Base-by-base conservation (phyloP, 345 rosid genomes). In the Camelina neglecta region DNA sequence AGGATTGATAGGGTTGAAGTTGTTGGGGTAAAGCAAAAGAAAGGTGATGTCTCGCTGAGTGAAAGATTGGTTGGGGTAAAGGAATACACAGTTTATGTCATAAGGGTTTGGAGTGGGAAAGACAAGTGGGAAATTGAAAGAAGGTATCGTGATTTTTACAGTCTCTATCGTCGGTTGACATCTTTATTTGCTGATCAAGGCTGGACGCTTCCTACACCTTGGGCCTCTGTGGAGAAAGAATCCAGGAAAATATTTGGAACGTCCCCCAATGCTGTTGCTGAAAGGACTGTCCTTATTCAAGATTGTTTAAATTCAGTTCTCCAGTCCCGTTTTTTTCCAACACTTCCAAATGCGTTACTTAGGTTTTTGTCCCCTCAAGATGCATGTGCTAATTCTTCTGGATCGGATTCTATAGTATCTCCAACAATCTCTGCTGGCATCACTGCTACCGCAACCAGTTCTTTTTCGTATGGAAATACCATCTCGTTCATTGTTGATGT, bases 61-160 rank as follows among this genome's bases (percentile, higher is more conserved):
- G 99, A 95, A 82, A 93, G 96, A 75, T 85, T 95, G 75, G 97
- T 95, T 81, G 98, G 99, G 16, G 97, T 95, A 57, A 93, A 85
- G 85, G 94, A 91, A 81, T 95, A 88, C 74, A 93, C 97, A 21
- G 90, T 90, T 16, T 93, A 95, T 81, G 72, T 68, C 79, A 86
- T 95, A 80, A 88, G 79, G 74, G 93, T 92, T 73, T 84, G 90
- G 92, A 83, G 93, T 58, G 93, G 95, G 73, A 74, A 83, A 53
- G 88, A 89, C 75, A 84, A 84, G 44, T 95, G 99, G 98, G 96
- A 89, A 76, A 87, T 95, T 66, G 97, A 93, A 80, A 86, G 91
- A 76, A 86, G 99, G 83, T 95, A 93, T 73, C 97, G 96, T 47
- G 97, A 95, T 81, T 95, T 93, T 79, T 84, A 73, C 78, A 89